Evolutionary conservation across 78 protist species (phyloP), one percentile per base, ranked within the genome.

Genomic region (Dictyostelium brefeldianum): DNA sequence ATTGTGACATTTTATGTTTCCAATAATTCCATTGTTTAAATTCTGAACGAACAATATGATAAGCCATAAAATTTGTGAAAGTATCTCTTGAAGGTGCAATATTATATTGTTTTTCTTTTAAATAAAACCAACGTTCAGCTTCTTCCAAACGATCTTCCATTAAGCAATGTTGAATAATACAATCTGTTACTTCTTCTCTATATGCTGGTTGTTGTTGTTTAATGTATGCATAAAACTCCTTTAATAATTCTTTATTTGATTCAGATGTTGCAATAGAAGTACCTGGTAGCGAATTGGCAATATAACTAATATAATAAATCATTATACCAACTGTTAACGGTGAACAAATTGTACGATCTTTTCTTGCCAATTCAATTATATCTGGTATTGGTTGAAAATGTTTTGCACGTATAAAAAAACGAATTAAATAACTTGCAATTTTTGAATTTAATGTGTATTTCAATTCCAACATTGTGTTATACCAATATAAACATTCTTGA

Each of bases 401-500:
- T 10, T 18, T 15, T 17, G 0, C 18, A 14, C 50, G 29, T 2
- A 56, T 4, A 17, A 78, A 36, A 22, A 54, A 78, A 54, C 51
- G 54, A 2, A 78, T 14, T 9, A 56, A 2, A 20, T 78, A 56
- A 14, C 27, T 7, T 12, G 31, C 36, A 4, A 78, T 51, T 36
- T 56, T 51, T 17, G 43, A 1, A 5, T 17, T 54, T 15, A 54
- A 29, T 10, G 14, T 7, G 29, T 54, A 43, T 29, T 36, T 41
- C 15, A 78, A 22, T 12, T 56, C 46, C 2, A 36, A 17, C 7
- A 62, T 17, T 20, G 22, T 25, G 2, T 56, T 31, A 20, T 50
- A 31, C 83, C 83, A 78, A 54, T 78, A 78, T 1, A 56, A 50
- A 36, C 65, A 51, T 27, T 78, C 53, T 18, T 78, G 53, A 18